A percentile compares a stretch with the other conserved stretches of the same genome.
These are phyloP conservation scores for Graphiopsis chlorocephala DNA, from an alignment of 2,329 filamentous ascomycete species.

Conservation along the genomic window DNA sequence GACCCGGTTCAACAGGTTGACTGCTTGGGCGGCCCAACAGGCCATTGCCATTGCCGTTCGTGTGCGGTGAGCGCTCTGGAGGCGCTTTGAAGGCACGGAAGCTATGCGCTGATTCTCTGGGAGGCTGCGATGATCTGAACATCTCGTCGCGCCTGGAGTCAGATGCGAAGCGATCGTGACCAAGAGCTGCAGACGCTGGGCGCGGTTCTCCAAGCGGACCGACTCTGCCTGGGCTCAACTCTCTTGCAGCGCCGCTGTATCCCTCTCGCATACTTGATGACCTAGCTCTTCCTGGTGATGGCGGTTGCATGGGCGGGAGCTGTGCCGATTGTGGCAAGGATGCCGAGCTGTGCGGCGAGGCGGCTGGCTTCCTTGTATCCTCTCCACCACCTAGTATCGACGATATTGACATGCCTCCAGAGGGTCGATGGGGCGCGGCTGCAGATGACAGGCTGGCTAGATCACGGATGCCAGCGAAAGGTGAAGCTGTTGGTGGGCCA, in stretches of 20 bases:
- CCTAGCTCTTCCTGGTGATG: conserved; percentile 42
- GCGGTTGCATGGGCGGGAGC: conserved; percentile 46
- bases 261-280: conserved; percentile 37
- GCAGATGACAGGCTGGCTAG: conserved; percentile 49
- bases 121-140: conserved; percentile 33
- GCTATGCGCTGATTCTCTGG: conserved; percentile 31
- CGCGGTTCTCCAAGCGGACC: conserved; percentile 27
- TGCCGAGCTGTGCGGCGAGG: conserved; percentile 34
- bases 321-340: conserved; percentile 30
- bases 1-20: conserved; percentile 31
- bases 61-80: conserved; percentile 23
- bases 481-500: conserved; percentile 43
- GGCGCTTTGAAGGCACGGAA: conserved; percentile 27
- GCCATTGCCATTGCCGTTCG: conserved; percentile 22
- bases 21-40: conserved; percentile 33
- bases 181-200: conserved; percentile 20
- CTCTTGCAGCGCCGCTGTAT: conserved; percentile 21
- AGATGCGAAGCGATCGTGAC: conserved; percentile 24
- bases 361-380: conserved; percentile 25
- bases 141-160: conserved; percentile 30
- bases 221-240: conserved; percentile 27
- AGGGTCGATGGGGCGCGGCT: conserved; percentile 48
- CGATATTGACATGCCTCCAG: conserved; percentile 69
- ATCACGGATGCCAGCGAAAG: conserved; percentile 54
- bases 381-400: conserved; percentile 63